phyloP scores from a whole-genome alignment of 1,284 basidiomycete species.

The Ceratorhiza oryzae-sativae region DNA sequence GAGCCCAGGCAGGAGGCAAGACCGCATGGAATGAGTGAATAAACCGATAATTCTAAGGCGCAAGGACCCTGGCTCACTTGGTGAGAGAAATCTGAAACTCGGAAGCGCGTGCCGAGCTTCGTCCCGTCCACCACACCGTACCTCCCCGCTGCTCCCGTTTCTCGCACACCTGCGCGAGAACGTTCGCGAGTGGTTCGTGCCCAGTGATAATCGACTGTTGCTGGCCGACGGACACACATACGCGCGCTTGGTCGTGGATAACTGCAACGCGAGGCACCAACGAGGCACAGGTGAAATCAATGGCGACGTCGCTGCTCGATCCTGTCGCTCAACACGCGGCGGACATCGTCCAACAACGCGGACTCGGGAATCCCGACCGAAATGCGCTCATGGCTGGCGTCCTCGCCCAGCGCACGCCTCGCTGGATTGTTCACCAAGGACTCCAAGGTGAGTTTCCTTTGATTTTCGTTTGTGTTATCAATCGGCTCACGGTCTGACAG shows the following conservation, averaged over 20 bases:
- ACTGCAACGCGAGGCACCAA: neutral
- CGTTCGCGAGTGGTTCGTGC: neutral
- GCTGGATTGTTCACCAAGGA: constrained; percentile 30
- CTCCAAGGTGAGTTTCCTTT: constrained; percentile 11
- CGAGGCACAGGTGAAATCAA: constrained; percentile 5
- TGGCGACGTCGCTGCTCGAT: constrained; percentile 34
- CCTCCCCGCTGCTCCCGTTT: neutral
- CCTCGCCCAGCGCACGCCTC: constrained; percentile 22
- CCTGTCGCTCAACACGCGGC: constrained; percentile 34
- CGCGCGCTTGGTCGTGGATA: no score
- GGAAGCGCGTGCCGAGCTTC: constrained; percentile 13
- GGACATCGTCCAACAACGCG: constrained; percentile 21
- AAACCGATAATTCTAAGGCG: neutral
- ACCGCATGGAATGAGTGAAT: constrained; percentile 1
- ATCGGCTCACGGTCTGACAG: neutral
- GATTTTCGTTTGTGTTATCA: no score
- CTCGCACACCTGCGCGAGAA: no score
- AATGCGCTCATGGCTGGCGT: constrained; percentile 35
- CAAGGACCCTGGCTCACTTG: constrained; percentile 1
- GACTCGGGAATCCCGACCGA: constrained; percentile 27
- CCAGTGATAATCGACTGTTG: neutral
- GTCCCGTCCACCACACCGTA: constrained; percentile 5
- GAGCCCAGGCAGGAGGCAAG: neutral
- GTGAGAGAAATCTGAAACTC: constrained; percentile 18
- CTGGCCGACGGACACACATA: neutral